A percentile compares a stretch with the other conserved stretches of the same genome.
These are phyloP conservation scores for Aureobasidium sp. DNA, from an alignment of 2,329 filamentous ascomycete genomes.

Conservation along the genomic window DNA sequence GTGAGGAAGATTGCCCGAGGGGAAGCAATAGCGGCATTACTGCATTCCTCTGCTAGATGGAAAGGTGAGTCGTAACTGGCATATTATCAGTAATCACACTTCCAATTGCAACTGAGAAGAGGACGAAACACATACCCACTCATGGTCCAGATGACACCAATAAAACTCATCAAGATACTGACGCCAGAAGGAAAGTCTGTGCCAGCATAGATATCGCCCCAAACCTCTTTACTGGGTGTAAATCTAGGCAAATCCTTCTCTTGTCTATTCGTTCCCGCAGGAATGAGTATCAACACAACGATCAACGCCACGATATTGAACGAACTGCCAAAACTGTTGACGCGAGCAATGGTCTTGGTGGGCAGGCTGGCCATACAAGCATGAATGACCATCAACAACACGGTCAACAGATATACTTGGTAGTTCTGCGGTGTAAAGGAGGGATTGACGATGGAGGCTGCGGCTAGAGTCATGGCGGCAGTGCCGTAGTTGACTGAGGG, in stretches of 20 bases:
- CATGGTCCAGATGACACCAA: conserved; percentile 63
- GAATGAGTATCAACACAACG: conserved; percentile 61
- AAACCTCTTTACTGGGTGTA: conserved; percentile 50
- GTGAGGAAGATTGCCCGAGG: conserved; percentile 66
- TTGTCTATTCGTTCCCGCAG: conserved; percentile 46
- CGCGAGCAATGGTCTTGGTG: conserved; percentile 59
- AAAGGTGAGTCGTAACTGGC: conserved; percentile 59
- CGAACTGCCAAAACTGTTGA: conserved; percentile 62
- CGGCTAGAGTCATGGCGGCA: conserved; percentile 63
- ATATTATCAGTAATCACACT: neutral
- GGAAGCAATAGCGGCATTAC: conserved; percentile 61
- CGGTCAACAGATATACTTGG: conserved; percentile 61
- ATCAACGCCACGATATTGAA: conserved; percentile 63
- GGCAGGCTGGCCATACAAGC: conserved; percentile 60
- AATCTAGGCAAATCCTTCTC: conserved; percentile 51
- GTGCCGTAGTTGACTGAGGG: conserved; percentile 60
- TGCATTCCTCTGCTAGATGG: conserved; percentile 67
- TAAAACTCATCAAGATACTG: conserved; percentile 62
- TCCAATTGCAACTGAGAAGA: too few relatives aligned
- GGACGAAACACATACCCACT: conserved; percentile 3
- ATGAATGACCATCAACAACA: conserved; percentile 60
- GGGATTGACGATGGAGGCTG: conserved; percentile 59
- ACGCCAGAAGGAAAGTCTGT: conserved; percentile 62
- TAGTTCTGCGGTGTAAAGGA: conserved; percentile 56
- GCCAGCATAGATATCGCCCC: conserved; percentile 56